A percentile compares a stretch with the other conserved stretches of the same genome.
Evolutionary conservation across 768 basidiomycete genomes (phyloP).

Genomic region (Crucibulum laeve): DNA sequence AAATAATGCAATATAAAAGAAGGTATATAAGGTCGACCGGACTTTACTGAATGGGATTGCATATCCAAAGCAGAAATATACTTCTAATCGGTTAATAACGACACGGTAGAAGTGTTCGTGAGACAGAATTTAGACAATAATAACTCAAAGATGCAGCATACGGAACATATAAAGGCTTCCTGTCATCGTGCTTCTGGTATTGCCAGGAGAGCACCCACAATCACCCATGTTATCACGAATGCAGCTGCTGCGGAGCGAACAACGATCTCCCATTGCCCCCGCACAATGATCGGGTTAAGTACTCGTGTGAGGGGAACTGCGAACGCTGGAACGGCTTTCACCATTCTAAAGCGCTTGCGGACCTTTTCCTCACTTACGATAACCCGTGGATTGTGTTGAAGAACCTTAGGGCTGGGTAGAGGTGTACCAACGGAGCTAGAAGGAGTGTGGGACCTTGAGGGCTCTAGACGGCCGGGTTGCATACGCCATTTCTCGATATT

Average conservation of each 20-base stretch:
- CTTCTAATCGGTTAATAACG: neutral
- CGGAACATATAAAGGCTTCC: neutral
- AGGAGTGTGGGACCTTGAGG: constrained; percentile 4
- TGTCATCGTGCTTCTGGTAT: constrained; percentile 25
- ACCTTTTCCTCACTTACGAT: constrained; percentile 17
- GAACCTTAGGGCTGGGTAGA: constrained; percentile 3
- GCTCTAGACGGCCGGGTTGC: constrained; percentile 21
- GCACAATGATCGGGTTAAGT: constrained; percentile 61
- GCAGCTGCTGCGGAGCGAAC: constrained; percentile 51
- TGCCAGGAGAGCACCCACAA: constrained; percentile 38
- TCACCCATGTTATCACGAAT: constrained; percentile 35
- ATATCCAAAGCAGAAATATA: neutral
- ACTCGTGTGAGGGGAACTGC: constrained; percentile 65
- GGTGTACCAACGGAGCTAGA: neutral
- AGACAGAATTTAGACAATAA: constrained; percentile 3
- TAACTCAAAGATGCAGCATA: constrained; percentile 1
- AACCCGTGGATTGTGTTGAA: constrained; percentile 5
- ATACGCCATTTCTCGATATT: constrained; percentile 33
- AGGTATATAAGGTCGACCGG: too few relatives aligned
- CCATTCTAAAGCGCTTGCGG: constrained; percentile 35
- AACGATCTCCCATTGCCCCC: constrained; percentile 88
- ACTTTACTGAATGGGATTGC: neutral
- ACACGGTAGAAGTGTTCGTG: neutral
- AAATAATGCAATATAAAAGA: too few relatives aligned
- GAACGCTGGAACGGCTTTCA: constrained; percentile 66